A percentile compares a stretch with the other conserved stretches of the same genome.
Conservation (phyloP, 345 rosid genomes). For the Populus nigra region DNA sequence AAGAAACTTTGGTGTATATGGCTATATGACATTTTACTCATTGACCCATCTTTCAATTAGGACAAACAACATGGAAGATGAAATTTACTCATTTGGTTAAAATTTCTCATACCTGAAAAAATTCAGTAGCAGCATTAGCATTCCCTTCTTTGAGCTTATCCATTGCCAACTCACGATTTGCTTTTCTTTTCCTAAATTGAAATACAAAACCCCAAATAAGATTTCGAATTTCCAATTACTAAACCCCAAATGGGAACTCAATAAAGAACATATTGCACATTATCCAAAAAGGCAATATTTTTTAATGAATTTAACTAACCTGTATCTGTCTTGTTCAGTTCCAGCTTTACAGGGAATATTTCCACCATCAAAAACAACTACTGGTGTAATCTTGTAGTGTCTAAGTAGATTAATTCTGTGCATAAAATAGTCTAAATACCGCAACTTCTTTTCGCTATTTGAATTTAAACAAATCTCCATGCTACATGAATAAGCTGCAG, state of each 20-base stretch:
- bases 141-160: conserved; percentile 69
- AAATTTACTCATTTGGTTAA: background rate
- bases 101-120: conserved; percentile 63
- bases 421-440: conserved; percentile 75
- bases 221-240: background rate
- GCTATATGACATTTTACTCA: no score
- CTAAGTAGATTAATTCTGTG: conserved; percentile 72
- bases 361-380: conserved; percentile 87
- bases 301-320: conserved; percentile 24
- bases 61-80: no score
- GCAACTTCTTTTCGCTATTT: conserved; percentile 53
- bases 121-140: conserved; percentile 62
- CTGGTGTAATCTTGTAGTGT: conserved; percentile 58
- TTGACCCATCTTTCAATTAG: no score
- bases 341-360: conserved; percentile 72
- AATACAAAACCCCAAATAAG: background rate
- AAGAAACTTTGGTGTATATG: no score
- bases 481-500: conserved; percentile 85
- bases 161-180: conserved; percentile 63
- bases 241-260: background rate
- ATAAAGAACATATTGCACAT: background rate
- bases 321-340: conserved; percentile 65
- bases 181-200: conserved; percentile 52
- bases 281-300: background rate
- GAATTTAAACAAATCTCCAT: conserved; percentile 86